Evolutionary conservation across 495 filamentous ascomycete genomes (phyloP).

Genomic region (Xylaria curta): DNA sequence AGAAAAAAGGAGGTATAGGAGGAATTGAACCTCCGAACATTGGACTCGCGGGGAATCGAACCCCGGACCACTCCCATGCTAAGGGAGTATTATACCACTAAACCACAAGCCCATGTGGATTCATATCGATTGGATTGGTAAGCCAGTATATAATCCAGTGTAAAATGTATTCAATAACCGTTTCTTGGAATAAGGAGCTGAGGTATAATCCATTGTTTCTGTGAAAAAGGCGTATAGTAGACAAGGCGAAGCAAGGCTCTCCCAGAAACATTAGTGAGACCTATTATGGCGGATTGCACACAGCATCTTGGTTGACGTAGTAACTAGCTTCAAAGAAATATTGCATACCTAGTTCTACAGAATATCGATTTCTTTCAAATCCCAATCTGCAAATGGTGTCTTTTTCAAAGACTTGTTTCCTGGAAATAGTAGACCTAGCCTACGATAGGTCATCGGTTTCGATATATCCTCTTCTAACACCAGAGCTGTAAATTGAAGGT

Average conservation of each 20-base stretch:
- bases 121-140: neutral
- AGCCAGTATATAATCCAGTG: neutral
- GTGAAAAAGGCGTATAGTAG: too few relatives aligned
- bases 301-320: too few relatives aligned
- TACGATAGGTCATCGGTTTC: neutral
- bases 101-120: conserved; percentile 28
- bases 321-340: too few relatives aligned
- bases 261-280: too few relatives aligned
- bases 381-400: neutral
- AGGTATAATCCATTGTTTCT: too few relatives aligned
- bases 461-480: neutral
- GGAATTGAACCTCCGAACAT: conserved; percentile 26
- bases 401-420: neutral
- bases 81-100: conserved; percentile 32
- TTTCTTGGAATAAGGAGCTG: too few relatives aligned
- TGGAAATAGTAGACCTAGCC: conserved; percentile 4
- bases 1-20: conserved; percentile 23
- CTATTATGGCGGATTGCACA: too few relatives aligned
- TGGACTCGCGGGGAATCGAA: conserved; percentile 64
- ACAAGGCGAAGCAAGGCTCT: too few relatives aligned
- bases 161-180: neutral
- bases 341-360: neutral
- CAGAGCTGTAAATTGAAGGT: conserved; percentile 1
- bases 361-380: neutral
- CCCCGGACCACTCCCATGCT: conserved; percentile 59